Evolutionary conservation across 208 protist species (phyloP), one percentile per base, ranked within the genome.

Genomic region (Acanthamoeba sp.): DNA sequence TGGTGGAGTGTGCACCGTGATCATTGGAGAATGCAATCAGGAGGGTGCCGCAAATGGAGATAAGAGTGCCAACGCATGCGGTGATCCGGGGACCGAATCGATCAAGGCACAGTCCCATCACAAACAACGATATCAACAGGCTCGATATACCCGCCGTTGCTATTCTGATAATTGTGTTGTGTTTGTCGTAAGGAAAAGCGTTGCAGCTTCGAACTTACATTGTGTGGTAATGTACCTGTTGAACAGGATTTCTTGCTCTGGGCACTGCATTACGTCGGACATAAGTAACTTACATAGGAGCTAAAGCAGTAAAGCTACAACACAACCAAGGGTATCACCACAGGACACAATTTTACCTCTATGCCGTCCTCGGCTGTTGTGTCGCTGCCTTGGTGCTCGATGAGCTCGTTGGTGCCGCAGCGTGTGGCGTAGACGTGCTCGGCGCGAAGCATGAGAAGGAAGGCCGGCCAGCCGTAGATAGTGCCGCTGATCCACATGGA

Each of bases 231-330:
- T 40, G 66, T 40, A 42, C 45, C 45, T 18, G 45, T 85, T 85
- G 2, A 85, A 85, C n/a, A 85, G 76, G 18, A 85, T 85, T 18
- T 85, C 76, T 48, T 85, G 76, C 32, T 85, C 76, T 50, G 76
- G 40, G 32, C 76, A 85, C 76, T 85, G 76, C 36, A 45, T 80
- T 22, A 62, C 12, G 29, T 71, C 62, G 62, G 62, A 71, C 62
- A 71, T 71, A 29, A 71, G 22, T 22, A 3, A 34, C 62, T 4
- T 52, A 18, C 12, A 52, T 50, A 5, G 45, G 45, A 50, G 45
- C 0, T 18, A 52, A 18, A 52, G 14, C 0, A 18, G 12, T 14
- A 6, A 69, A 6, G 1, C 62, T 34, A 7, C 62, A 36, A 34
- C 62, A 36, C 32, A 34, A 10, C 12, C 32, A 6, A 24, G 9